Evolutionary conservation across 2,329 filamentous ascomycete genomes (phyloP).

Genomic region (Sordariomycetes sp.): DNA sequence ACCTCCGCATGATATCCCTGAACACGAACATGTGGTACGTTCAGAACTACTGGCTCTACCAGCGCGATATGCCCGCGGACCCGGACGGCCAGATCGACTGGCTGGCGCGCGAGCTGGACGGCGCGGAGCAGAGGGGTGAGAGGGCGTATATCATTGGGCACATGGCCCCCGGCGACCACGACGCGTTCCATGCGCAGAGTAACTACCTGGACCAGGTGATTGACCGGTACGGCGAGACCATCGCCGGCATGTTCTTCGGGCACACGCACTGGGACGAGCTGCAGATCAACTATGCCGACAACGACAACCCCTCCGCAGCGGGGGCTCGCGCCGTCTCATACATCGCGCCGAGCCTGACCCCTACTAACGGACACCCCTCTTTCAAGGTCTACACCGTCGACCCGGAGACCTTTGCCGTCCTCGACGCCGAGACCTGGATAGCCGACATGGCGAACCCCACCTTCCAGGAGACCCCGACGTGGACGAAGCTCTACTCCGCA

Average conservation of each 20-base stretch:
- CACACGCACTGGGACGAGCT: slow-evolving; percentile 46
- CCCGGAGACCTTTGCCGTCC: slow-evolving; percentile 38
- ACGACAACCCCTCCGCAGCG: slow-evolving; percentile 21
- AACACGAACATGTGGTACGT: slow-evolving; percentile 48
- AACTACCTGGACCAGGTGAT: slow-evolving; percentile 40
- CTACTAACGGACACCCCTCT: slow-evolving; percentile 38
- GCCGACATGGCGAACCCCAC: slow-evolving; percentile 32
- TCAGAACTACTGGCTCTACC: slow-evolving; percentile 42
- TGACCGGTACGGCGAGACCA: slow-evolving; percentile 36
- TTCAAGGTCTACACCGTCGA: slow-evolving; percentile 48
- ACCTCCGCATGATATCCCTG: slow-evolving; percentile 43
- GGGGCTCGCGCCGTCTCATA: slow-evolving; percentile 38
- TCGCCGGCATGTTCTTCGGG: slow-evolving; percentile 41
- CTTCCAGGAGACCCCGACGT: slow-evolving; percentile 32
- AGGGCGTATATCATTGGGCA: slow-evolving; percentile 45
- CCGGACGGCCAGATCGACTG: slow-evolving; percentile 38
- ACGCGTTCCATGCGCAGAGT: slow-evolving; percentile 37
- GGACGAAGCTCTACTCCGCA: slow-evolving; percentile 42
- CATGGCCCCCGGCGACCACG: slow-evolving; percentile 35
- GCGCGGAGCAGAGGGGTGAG: slow-evolving; percentile 35
- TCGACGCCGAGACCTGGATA: slow-evolving; percentile 39
- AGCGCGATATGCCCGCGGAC: slow-evolving; percentile 32
- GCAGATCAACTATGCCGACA: slow-evolving; percentile 38
- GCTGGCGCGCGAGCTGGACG: slow-evolving; percentile 37
- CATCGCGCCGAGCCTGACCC: slow-evolving; percentile 38